Evolutionary conservation across 768 basidiomycete species (phyloP).

Genomic region (Lyophyllum semitale): DNA sequence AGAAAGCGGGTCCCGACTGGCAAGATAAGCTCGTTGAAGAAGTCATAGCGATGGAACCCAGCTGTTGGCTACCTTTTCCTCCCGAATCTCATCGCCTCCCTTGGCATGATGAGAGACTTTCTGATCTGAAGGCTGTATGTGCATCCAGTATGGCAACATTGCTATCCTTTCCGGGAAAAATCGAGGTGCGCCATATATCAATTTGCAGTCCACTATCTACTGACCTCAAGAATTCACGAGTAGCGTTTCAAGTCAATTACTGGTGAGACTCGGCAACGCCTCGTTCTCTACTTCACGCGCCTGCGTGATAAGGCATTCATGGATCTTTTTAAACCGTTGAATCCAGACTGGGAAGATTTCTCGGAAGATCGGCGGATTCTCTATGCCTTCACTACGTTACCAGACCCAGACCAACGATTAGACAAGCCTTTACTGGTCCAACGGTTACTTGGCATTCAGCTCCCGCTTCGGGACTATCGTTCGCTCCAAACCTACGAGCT

Average conservation of each 20-base stretch:
- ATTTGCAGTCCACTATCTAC: neutral
- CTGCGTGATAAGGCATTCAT: neutral
- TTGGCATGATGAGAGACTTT: neutral
- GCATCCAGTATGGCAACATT: neutral
- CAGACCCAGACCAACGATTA: too few species aligned
- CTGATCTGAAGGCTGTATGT: neutral
- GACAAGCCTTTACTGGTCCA: neutral
- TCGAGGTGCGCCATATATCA: neutral
- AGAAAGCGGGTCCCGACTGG: neutral
- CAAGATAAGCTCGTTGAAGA: neutral
- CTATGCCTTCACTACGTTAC: neutral
- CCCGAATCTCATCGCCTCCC: neutral
- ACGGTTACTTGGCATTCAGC: neutral
- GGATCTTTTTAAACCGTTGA: neutral
- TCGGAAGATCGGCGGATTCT: neutral
- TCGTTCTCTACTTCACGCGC: neutral
- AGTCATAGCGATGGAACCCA: neutral
- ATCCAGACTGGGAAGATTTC: too few species aligned
- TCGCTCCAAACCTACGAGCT: neutral
- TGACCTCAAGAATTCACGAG: too few species aligned
- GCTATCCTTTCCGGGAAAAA: neutral
- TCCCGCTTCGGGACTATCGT: neutral
- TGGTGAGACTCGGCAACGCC: neutral
- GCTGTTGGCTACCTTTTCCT: neutral
- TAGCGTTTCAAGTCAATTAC: neutral